Evolutionary conservation across 164 flowering plant genomes (phyloP).

Genomic region (Liquidambar formosana): DNA sequence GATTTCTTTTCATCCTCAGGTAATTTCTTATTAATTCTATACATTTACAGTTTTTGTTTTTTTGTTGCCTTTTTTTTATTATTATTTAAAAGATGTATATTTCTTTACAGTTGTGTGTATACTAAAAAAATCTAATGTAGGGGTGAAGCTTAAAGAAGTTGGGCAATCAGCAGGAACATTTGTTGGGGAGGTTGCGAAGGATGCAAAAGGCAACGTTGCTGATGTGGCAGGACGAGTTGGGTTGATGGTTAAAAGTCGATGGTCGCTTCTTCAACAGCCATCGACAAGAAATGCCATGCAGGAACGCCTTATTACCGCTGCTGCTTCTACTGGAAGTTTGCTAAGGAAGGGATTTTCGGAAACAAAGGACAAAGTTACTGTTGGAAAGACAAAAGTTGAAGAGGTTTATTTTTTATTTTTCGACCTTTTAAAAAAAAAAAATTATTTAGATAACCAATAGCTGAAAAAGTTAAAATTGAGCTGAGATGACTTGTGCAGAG

Average conservation of each 20-base stretch:
- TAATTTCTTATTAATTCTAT: conserved; percentile 12
- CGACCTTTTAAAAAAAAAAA: too few species aligned
- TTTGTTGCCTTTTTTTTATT: too few species aligned
- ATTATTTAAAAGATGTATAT: too few species aligned
- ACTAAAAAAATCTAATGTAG: conserved; percentile 28
- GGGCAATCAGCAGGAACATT: conserved; percentile 74
- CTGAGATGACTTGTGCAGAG: too few species aligned
- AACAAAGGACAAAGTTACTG: conserved; percentile 80
- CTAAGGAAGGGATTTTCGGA: conserved; percentile 75
- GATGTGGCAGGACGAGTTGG: conserved; percentile 82
- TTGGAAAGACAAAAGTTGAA: conserved; percentile 88
- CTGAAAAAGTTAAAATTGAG: too few species aligned
- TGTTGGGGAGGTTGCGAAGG: conserved; percentile 76
- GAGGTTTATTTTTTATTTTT: conserved; percentile 51
- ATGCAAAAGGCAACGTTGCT: conserved; percentile 74
- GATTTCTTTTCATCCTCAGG: conserved; percentile 86
- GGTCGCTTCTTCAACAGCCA: conserved; percentile 79
- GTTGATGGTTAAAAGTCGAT: conserved; percentile 66
- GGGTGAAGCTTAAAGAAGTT: conserved; percentile 81
- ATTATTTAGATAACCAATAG: too few species aligned
- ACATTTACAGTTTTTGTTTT: too few species aligned
- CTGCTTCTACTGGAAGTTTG: conserved; percentile 74
- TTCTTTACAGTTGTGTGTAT: neutral
- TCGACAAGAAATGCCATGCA: conserved; percentile 75
- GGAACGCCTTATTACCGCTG: conserved; percentile 74